phyloP scores from a whole-genome alignment of 148 eudicot species.

The Oxyria digyna region DNA sequence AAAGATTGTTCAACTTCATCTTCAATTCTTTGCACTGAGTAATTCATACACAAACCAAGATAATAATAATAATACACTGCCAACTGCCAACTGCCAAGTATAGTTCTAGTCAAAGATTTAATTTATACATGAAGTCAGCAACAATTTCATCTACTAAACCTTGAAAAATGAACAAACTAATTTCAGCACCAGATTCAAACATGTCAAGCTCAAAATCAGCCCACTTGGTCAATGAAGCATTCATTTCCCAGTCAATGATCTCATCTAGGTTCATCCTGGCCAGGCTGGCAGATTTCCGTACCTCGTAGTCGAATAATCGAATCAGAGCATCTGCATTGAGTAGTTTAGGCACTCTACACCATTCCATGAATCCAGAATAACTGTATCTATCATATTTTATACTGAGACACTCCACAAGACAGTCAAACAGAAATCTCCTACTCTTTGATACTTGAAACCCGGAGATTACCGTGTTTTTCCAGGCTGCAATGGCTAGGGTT shows the following conservation, averaged over 20 bases:
- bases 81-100: neutral
- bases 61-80: neutral
- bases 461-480: conserved; percentile 35
- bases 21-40: neutral
- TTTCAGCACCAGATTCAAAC: conserved; percentile 45
- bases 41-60: neutral
- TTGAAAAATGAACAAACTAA: conserved; percentile 39
- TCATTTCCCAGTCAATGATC: conserved; percentile 64
- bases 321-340: conserved; percentile 35
- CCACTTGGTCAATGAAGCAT: conserved; percentile 55
- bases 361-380: conserved; percentile 30
- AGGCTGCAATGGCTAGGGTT: conserved; percentile 35
- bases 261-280: conserved; percentile 40
- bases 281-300: conserved; percentile 48
- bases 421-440: conserved; percentile 54
- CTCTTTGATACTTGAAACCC: conserved; percentile 34
- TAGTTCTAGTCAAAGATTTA: neutral
- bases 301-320: conserved; percentile 38
- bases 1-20: neutral
- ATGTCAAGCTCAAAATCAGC: conserved; percentile 55
- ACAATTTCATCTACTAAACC: conserved; percentile 64
- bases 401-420: conserved; percentile 54
- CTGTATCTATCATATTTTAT: conserved; percentile 27
- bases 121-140: conserved; percentile 41
- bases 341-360: conserved; percentile 30